Evolutionary conservation across 2,329 filamentous ascomycete genomes (phyloP).

Genomic region (Fusarium aywerte): DNA sequence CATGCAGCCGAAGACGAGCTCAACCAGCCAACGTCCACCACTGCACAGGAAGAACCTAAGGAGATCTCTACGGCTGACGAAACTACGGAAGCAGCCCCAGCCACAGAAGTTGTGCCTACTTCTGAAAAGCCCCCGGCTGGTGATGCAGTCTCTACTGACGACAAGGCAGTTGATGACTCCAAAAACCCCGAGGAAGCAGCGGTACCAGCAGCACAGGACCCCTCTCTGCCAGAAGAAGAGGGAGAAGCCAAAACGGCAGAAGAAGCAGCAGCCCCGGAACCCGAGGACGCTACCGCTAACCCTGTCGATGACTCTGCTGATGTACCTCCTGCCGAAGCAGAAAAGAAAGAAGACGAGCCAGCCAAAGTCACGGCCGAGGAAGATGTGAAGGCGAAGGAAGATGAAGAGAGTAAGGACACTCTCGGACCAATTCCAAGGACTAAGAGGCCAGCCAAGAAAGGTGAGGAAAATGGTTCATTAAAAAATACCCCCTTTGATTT

Average conservation of each 20-base stretch:
- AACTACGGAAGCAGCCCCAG: constrained; percentile 2
- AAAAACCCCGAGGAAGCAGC: constrained; percentile 27
- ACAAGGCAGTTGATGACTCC: constrained; percentile 40
- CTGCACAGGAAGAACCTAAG: constrained; percentile 12
- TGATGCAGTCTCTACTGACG: constrained; percentile 37
- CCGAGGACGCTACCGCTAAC: constrained; percentile 33
- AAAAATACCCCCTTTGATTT: constrained; percentile 54
- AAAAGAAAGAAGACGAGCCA: constrained; percentile 32
- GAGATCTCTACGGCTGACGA: constrained; percentile 8
- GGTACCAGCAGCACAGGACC: constrained; percentile 32
- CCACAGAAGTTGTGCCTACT: constrained; percentile 5
- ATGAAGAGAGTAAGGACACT: constrained; percentile 54
- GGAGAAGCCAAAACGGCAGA: constrained; percentile 31
- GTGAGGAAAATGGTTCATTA: constrained; percentile 56
- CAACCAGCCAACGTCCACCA: constrained; percentile 3
- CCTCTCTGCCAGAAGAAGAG: constrained; percentile 23
- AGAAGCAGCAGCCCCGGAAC: constrained; percentile 25
- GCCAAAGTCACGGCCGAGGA: constrained; percentile 16
- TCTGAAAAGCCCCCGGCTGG: constrained; percentile 20
- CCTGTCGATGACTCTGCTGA: constrained; percentile 33
- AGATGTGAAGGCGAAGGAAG: constrained; percentile 42
- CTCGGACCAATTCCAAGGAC: constrained; percentile 53
- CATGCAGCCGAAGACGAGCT: constrained; percentile 12
- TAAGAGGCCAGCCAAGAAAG: constrained; percentile 55
- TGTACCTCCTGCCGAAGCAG: constrained; percentile 31